Percentiles rank a stretch among this genome's conserved stretches.
Conservation (phyloP, 1,284 basidiomycete species). For the Rhodofomes roseus region DNA sequence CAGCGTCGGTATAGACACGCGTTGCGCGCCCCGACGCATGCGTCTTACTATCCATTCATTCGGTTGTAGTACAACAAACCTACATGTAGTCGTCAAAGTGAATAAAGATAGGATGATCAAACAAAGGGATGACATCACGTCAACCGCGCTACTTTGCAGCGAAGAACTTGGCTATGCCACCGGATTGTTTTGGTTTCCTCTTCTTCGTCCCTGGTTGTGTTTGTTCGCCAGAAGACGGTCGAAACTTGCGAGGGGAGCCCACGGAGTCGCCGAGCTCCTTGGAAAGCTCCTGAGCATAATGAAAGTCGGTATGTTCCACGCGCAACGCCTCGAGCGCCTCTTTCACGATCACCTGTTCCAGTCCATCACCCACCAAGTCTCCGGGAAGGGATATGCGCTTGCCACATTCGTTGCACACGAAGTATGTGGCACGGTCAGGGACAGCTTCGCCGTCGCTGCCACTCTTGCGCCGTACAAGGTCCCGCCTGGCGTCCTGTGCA, state of each 20-base stretch:
- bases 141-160: conserved; percentile 25
- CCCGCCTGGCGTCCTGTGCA: not conserved
- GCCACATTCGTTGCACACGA: conserved; percentile 53
- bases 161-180: conserved; percentile 81
- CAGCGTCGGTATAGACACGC: not conserved
- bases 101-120: conserved; percentile 4
- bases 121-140: not conserved
- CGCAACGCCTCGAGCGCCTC: conserved; percentile 46
- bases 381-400: conserved; percentile 36
- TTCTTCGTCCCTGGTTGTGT: conserved; percentile 16
- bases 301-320: conserved; percentile 83
- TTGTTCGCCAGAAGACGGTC: conserved; percentile 11
- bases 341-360: conserved; percentile 25
- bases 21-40: not conserved
- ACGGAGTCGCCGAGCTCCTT: conserved; percentile 15
- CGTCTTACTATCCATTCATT: not conserved
- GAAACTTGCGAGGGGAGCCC: conserved; percentile 12
- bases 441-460: not conserved
- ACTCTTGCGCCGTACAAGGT: not conserved
- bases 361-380: conserved; percentile 17
- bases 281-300: conserved; percentile 77
- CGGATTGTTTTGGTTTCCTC: conserved; percentile 28
- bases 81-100: not conserved
- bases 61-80: not conserved
- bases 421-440: conserved; percentile 22